Evolutionary conservation across 495 filamentous ascomycete genomes (phyloP), one percentile per base, ranked within the genome.

Genomic region (Thozetella sp.): DNA sequence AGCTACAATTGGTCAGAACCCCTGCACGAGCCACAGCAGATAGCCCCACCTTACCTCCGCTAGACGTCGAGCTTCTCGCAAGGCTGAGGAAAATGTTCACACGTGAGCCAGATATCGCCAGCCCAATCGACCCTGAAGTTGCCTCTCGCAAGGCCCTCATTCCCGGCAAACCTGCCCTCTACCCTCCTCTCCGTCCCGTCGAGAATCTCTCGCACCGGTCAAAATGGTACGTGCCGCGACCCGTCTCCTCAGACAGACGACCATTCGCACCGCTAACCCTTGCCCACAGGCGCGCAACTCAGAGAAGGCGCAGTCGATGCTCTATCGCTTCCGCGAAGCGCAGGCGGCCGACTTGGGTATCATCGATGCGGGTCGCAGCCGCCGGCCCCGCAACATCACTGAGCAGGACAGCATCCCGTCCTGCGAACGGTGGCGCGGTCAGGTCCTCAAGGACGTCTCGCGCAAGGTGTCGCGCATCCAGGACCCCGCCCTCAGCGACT

Each of bases 281-380:
- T n/a, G 25, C 17, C 10, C 37, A 37, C 55, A 83, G 82, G 82
- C 83, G 63, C 83, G 83, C 40, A 99, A 99, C 75, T 92, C 90
- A 25, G 94, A 97, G 84, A 98, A 98, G 79, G 95, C 95, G 59
- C 95, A 99, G 76, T 97, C 94, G 22, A 99, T 99, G 95, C 96
- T 99, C 75, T 99, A 97, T 80, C 95, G 95, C 82, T 99, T 99
- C 84, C 92, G 96, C 73, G 95, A 97, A 69, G 89, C 93, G 67
- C 95, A 98, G 81, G 96, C 96, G 55, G 93, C 94, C 57, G 93
- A 97, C 72, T 81, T 97, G 34, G 95, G 95, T 68, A 97, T 98
- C 65, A 91, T 98, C 77, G 93, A 97, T 76, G 88, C 90, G 9
- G 90, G 90, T n/a, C 90, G 93, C 40, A 89, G 93, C 9, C 88